Evolutionary conservation across 1,284 basidiomycete genomes (phyloP), one percentile per base, ranked within the genome.

Genomic region (Apiotrichum veenhuisii): DNA sequence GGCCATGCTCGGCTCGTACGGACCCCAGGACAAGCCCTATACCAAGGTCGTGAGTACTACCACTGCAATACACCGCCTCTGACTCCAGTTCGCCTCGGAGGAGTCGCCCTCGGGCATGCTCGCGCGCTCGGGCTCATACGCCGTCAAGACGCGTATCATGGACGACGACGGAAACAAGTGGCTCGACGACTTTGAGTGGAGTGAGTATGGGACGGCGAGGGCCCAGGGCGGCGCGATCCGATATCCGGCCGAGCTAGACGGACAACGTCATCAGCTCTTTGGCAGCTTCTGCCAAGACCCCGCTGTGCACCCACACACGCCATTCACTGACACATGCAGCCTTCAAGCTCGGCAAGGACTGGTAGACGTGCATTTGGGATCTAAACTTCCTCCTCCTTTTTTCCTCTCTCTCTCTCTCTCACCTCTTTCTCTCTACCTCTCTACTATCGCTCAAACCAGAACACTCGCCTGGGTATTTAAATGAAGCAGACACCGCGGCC

Each of bases 21-120:
- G 80, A 0, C 78, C 79, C 18, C 68, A 74, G 52, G 64, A 70
- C 2, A 73, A 79, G 7, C 64, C 73, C 1, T 72, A 78, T 55
- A 65, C 66, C 51, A 81, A 82, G 66, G 64, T 74, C n/a, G 75
- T 75, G 49, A 61, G 76, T 71, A 8, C n/a, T 5, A 3, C 26
- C 14, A n/a, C 22, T 48, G 20, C 27, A 1, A 10, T 38, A 12
- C 48, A 26, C 15, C 33, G 38, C 43, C 26, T 4, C 50, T 54
- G 30, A 48, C 54, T 3, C 12, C 62, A 78, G 76, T 78, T 79
- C 57, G 71, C 74, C 1, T 73, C 76, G 10, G 77, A 79, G 55
- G 76, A 78, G 57, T 74, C 75, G n/a, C 79, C 79, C 1, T 74
- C 75, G 2, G 82, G 82, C n/a, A 80, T 83, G 81, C 72, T 83